phyloP scores from a whole-genome alignment of 2,329 filamentous ascomycete genomes.

The Raffaelea arxii region DNA sequence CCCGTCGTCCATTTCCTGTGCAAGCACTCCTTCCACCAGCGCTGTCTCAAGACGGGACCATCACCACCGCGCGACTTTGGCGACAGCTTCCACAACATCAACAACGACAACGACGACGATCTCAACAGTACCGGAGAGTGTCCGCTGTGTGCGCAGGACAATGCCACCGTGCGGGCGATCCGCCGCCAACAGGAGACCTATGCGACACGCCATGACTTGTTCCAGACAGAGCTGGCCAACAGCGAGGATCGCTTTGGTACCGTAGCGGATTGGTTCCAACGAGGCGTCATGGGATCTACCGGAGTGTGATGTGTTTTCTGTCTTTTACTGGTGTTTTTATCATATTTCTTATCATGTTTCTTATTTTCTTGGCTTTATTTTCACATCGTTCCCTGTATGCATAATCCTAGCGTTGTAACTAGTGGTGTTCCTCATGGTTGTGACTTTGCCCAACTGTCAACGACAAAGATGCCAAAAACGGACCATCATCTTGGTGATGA shows the following conservation, averaged over 20 bases:
- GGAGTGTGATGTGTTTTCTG: too few relatives aligned
- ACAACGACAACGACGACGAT: background rate
- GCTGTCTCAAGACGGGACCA: slow-evolving; percentile 53
- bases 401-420: too few relatives aligned
- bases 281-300: slow-evolving; percentile 68
- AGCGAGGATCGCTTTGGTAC: slow-evolving; percentile 82
- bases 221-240: slow-evolving; percentile 66
- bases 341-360: background rate
- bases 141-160: slow-evolving; percentile 72
- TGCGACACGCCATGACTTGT: slow-evolving; percentile 79
- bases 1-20: slow-evolving; percentile 94
- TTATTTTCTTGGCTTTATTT: too few relatives aligned
- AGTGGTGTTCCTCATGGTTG: too few relatives aligned
- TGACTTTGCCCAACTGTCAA: too few relatives aligned
- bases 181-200: slow-evolving; percentile 78
- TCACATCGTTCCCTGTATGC: too few relatives aligned
- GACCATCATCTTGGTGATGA: too few relatives aligned
- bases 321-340: background rate
- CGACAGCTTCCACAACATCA: slow-evolving; percentile 38
- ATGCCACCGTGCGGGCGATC: slow-evolving; percentile 82
- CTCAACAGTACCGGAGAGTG: slow-evolving; percentile 49
- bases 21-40: slow-evolving; percentile 93
- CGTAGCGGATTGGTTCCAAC: slow-evolving; percentile 87
- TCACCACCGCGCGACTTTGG: slow-evolving; percentile 8
- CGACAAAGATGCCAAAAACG: too few relatives aligned